phyloP scores from a whole-genome alignment of 257 asterid species.

The Solanum chiquidenum region DNA sequence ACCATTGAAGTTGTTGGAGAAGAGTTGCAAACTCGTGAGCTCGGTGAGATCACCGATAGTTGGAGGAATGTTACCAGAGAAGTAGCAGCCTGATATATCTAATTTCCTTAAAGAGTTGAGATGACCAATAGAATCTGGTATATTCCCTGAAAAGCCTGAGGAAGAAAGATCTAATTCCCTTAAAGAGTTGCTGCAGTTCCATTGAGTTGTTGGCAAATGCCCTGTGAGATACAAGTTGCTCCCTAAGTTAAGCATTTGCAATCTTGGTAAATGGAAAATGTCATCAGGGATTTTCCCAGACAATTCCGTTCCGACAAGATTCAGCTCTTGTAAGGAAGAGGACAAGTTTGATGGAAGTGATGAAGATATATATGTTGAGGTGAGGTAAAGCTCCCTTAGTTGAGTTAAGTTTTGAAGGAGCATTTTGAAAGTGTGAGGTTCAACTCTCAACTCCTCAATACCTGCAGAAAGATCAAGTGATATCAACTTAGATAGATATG shows the following conservation, averaged over 20 bases:
- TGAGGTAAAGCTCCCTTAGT: conserved; percentile 2
- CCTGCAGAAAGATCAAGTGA: conserved; percentile 7
- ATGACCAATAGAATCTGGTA: conserved; percentile 12
- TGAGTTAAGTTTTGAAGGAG: conserved; percentile 17
- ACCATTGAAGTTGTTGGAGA: conserved; percentile 9
- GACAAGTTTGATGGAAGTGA: conserved; percentile 10
- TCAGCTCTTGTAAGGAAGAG: conserved; percentile 1
- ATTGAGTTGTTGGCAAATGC: not conserved
- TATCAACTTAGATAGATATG: conserved; percentile 1
- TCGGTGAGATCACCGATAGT: conserved; percentile 12
- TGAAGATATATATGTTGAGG: conserved; percentile 1
- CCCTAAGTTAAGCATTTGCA: not conserved
- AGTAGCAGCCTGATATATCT: conserved; percentile 5
- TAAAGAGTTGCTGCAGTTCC: conserved; percentile 8
- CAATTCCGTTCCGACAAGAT: conserved; percentile 3
- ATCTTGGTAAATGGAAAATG: conserved; percentile 8
- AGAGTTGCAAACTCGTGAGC: not conserved
- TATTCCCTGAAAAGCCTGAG: conserved; percentile 5
- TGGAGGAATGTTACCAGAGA: conserved; percentile 13
- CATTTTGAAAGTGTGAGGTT: conserved; percentile 5
- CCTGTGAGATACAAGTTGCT: conserved; percentile 7
- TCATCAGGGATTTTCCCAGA: not conserved
- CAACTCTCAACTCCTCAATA: not conserved
- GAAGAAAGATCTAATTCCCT: conserved; percentile 4
- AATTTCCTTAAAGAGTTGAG: not conserved